Base-by-base conservation (phyloP, 768 basidiomycete genomes). In the Hericium rajendrae region DNA sequence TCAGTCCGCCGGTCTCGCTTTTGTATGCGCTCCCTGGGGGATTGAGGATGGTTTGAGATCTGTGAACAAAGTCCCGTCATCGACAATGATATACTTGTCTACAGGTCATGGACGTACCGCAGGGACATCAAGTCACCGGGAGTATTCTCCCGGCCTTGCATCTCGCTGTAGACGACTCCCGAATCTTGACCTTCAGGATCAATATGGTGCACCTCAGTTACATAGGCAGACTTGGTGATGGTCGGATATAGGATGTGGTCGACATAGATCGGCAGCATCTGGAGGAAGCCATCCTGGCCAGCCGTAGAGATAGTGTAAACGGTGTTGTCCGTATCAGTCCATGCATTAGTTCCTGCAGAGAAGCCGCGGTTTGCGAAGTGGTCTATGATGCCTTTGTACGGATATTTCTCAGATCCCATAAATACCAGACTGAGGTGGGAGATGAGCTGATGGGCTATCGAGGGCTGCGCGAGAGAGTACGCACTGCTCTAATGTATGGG, bases 181-280 rank as follows among this genome's bases (percentile, higher is more conserved):
- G 91, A 88, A 66, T 98, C 83, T 64, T 94, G 83, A 8, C 93
- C 95, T 66, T 90, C 84, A 2, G 80, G 80, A 69, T 98, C 89
- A 62, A 98, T 84, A 70, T 97, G 93, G 69, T 97, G 91, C n/a
- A 99, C 86, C 67, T 91, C 83, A 0, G 83, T 84, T 15, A 83
- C 81, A 59, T 76, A 93, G 68, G 91, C 90, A 56, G 88, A 83
- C 59, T 93, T 80, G 9, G 92, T 91, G 59, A 98, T 82, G 0
- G 94, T 97, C 8, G 97, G 97, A 70, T 97, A 95, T 38, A 99
- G 79, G 56, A 99, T 89, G 69, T 99, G 97, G 70, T 99, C 97
- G 28, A 98, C 75, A 66, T 92, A 99, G 63, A 98, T 86, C 18
- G 90, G 88, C 26, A 92, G 75, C 8, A 91, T 73, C 64, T 92